Base-by-base conservation (phyloP, 2,329 filamentous ascomycete species). In the Macroventuria anomochaeta region DNA sequence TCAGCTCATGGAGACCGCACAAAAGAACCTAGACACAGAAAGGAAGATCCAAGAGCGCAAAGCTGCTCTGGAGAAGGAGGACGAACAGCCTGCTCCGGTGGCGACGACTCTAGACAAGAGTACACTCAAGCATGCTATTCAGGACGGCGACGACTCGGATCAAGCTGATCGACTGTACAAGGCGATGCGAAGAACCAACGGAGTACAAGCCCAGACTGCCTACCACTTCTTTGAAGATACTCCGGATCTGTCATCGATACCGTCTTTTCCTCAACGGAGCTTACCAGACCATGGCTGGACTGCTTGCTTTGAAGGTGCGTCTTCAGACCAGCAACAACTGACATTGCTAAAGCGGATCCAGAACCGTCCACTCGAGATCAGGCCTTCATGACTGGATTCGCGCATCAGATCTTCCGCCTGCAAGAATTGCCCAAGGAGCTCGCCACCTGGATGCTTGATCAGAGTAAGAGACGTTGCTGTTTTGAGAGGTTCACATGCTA, bases 111-210 rank as follows among this genome's bases (percentile, higher is more conserved):
- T 73, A 18, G 61, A 59, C 33, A 65, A 73, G 63, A 59, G 67
- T 12, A 59, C 61, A 28, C 53, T 74, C 13, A 63, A 61, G 4
- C 59, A 62, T 46, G 59, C 62, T 10, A 57, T 72, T 5, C 40
- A 91, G 87, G 63, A 93, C 79, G 65, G 93, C 85, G 63, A 97
- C 83, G 23, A 91, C 88, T 58, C 96, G 80, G 79, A 96, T 7
- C 76, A 72, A 25, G 69, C 79, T 5, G 73, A 78, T 52, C 82
- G 82, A 58, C 72, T 88, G 25, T 75, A 81, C 54, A 75, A 79
- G 56, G 86, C 85, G 31, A 79, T 89, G 61, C 76, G 80, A 56
- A 79, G 85, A 61, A 88, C 85, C 2, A 85, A 87, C 65, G 83
- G 83, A 23, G 76, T 84, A 33, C 75, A 82, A 17, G 69, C 75